A percentile compares a stretch with the other conserved stretches of the same genome.
phyloP scores from a whole-genome alignment of 345 rosid genomes.

The Iberis pinnata region DNA sequence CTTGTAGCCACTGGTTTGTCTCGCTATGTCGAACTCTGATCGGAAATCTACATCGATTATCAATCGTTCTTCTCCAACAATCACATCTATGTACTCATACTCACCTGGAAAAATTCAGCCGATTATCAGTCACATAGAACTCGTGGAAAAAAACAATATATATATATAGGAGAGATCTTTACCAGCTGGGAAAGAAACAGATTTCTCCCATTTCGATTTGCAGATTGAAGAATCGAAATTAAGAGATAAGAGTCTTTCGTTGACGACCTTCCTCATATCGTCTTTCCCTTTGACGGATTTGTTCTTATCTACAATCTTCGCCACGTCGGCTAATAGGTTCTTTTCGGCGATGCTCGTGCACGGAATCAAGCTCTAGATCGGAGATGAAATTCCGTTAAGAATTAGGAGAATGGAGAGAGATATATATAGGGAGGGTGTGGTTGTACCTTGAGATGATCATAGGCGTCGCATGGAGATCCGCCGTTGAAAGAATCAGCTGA shows the following conservation, averaged over 20 bases:
- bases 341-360: conserved; percentile 68
- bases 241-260: conserved; percentile 51
- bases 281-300: conserved; percentile 60
- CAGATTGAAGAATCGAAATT: conserved; percentile 77
- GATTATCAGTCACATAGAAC: conserved; percentile 6
- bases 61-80: conserved; percentile 53
- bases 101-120: conserved; percentile 44
- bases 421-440: neutral
- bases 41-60: conserved; percentile 79
- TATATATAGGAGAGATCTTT: neutral
- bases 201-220: conserved; percentile 89
- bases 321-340: conserved; percentile 72
- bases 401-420: neutral
- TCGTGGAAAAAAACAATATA: neutral
- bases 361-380: conserved; percentile 51
- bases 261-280: conserved; percentile 54
- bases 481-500: conserved; percentile 35
- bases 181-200: conserved; percentile 74
- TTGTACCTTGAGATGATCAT: conserved; percentile 69
- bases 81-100: conserved; percentile 84
- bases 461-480: conserved; percentile 45
- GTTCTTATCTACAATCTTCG: conserved; percentile 74
- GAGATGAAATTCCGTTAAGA: neutral
- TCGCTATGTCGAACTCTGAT: conserved; percentile 91
- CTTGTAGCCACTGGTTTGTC: conserved; percentile 68